These are phyloP conservation scores for Aegilops sharonensis DNA, from an alignment of 176 grass and related monocot genomes.

Conservation along the genomic window DNA sequence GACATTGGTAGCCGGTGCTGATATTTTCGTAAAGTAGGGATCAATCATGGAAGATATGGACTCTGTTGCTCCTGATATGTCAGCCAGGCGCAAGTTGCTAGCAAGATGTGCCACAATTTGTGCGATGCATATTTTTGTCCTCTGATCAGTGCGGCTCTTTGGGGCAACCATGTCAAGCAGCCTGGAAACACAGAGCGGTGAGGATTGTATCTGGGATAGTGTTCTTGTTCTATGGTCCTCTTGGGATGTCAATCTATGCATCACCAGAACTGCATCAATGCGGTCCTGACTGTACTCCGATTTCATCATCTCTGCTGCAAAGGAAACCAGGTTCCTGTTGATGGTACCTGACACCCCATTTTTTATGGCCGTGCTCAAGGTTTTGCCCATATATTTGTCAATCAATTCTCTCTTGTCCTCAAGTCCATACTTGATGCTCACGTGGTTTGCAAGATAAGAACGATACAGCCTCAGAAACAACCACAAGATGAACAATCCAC, in stretches of 20 bases:
- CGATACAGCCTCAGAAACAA: neutral
- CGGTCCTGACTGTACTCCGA: constrained; percentile 3
- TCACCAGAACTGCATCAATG: neutral
- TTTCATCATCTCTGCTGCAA: neutral
- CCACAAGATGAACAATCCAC: neutral
- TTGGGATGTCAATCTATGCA: constrained; percentile 2
- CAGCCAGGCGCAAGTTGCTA: neutral
- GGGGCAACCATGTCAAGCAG: neutral
- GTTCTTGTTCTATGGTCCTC: neutral
- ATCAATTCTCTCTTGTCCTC: neutral
- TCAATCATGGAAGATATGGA: constrained; percentile 10
- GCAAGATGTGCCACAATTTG: neutral
- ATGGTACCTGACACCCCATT: neutral
- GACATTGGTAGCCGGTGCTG: neutral
- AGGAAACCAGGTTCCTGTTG: constrained; percentile 11
- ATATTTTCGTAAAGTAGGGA: neutral
- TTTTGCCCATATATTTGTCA: constrained; percentile 9
- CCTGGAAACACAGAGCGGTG: neutral
- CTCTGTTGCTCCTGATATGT: neutral
- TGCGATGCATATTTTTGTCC: neutral
- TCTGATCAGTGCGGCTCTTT: constrained; percentile 1
- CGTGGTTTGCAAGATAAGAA: neutral
- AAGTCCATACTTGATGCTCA: neutral
- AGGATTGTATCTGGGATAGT: neutral
- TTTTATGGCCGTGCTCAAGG: neutral